Conservation (phyloP, 768 basidiomycete species). For the Pleurotus sapidus region DNA sequence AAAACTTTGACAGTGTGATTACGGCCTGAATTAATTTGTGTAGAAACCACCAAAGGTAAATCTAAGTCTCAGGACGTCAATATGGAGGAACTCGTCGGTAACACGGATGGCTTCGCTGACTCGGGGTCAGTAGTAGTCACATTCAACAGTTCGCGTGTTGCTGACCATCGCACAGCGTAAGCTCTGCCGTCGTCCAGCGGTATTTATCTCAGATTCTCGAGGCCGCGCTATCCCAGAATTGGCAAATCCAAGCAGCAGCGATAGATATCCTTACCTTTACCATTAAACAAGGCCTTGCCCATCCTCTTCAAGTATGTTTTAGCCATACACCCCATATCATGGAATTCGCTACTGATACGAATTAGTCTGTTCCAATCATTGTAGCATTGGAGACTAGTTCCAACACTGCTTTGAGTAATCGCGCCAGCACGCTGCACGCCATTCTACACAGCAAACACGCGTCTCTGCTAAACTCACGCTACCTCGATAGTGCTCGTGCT, state of each 20-base stretch:
- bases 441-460: constrained; percentile 87
- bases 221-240: constrained; percentile 70
- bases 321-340: not conserved
- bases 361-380: constrained; percentile 85
- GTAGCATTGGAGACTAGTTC: constrained; percentile 91
- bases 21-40: not conserved
- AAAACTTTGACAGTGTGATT: not conserved
- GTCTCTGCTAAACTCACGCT: constrained; percentile 84
- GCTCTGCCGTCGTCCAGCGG: constrained; percentile 92
- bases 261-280: constrained; percentile 92
- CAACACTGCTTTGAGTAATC: constrained; percentile 52
- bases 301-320: constrained; percentile 77
- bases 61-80: constrained; percentile 56
- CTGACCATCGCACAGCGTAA: constrained; percentile 57
- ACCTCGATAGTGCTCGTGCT: constrained; percentile 72
- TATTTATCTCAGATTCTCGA: constrained; percentile 81
- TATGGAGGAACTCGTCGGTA: constrained; percentile 93
- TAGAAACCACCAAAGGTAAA: constrained; percentile 43
- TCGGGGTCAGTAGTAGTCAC: constrained; percentile 77
- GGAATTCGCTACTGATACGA: not conserved
- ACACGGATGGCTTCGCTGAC: constrained; percentile 93
- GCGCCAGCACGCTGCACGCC: constrained; percentile 79
- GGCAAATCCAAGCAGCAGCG: constrained; percentile 75
- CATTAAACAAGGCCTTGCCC: constrained; percentile 91
- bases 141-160: not conserved